Evolutionary conservation across 2,329 filamentous ascomycete genomes (phyloP).

Genomic region (Lachnellula hyalina): DNA sequence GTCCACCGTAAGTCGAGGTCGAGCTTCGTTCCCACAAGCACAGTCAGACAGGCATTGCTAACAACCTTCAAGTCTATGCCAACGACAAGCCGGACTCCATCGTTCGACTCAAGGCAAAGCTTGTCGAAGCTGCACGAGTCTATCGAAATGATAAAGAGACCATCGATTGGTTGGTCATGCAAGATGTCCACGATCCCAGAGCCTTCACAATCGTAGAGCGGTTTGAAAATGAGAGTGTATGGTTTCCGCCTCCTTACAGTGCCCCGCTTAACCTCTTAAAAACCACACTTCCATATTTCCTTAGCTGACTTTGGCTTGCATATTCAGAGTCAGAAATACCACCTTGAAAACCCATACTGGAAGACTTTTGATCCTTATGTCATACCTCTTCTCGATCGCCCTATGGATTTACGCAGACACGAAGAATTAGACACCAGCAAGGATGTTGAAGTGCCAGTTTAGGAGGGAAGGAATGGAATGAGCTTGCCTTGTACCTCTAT

Average conservation of each 20-base stretch:
- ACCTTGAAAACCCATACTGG: conserved; percentile 44
- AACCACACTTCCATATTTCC: not conserved
- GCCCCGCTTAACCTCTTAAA: not conserved
- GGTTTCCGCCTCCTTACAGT: conserved; percentile 24
- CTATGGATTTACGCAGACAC: conserved; percentile 64
- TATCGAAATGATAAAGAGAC: conserved; percentile 70
- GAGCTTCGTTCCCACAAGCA: not conserved
- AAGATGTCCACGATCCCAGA: conserved; percentile 61
- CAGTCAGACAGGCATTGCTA: not conserved
- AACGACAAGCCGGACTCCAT: conserved; percentile 61
- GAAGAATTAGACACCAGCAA: conserved; percentile 60
- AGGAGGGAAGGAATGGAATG: not conserved
- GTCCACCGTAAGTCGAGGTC: conserved; percentile 42
- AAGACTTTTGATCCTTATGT: conserved; percentile 72
- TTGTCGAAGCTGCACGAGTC: conserved; percentile 67
- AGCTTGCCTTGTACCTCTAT: not conserved
- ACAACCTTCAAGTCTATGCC: conserved; percentile 47
- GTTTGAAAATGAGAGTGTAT: conserved; percentile 59
- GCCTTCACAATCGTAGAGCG: conserved; percentile 73
- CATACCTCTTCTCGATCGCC: conserved; percentile 58
- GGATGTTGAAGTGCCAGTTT: conserved; percentile 39
- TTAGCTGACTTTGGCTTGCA: conserved; percentile 13
- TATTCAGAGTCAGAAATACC: conserved; percentile 51
- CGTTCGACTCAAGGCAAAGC: conserved; percentile 63
- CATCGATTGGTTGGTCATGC: conserved; percentile 70